Evolutionary conservation across 108 stramenopile genomes (phyloP).

Genomic region (Skeletonema tropicum): DNA sequence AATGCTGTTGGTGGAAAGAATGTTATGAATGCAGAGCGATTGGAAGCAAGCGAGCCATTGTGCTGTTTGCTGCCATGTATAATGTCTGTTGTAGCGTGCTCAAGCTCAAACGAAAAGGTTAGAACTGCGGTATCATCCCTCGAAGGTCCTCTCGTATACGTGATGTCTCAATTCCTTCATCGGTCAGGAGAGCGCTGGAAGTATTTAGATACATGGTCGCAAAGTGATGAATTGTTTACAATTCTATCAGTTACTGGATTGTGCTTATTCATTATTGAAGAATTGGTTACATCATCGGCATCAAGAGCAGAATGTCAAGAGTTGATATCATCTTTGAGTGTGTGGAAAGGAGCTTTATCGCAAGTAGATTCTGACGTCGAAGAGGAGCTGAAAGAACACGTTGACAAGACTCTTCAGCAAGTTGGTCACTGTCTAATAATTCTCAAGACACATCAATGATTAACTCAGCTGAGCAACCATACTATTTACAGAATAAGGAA

Average conservation of each 20-base stretch:
- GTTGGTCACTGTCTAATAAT: background rate
- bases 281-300: background rate
- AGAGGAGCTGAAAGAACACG: background rate
- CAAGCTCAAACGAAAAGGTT: slow-evolving; percentile 3
- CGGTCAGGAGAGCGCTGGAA: slow-evolving; percentile 3
- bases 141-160: slow-evolving; percentile 14
- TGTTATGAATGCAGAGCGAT: background rate
- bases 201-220: background rate
- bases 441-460: background rate
- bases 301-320: slow-evolving; percentile 1
- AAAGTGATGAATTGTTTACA: slow-evolving; percentile 5
- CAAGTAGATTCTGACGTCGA: background rate
- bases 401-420: background rate
- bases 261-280: slow-evolving; percentile 3
- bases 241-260: slow-evolving; percentile 12
- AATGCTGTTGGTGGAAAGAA: slow-evolving; percentile 10
- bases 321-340: slow-evolving; percentile 1
- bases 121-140: background rate
- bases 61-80: slow-evolving; percentile 31
- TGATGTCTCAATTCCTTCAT: slow-evolving; percentile 22
- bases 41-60: slow-evolving; percentile 20
- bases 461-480: too few relatives aligned
- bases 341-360: slow-evolving; percentile 9
- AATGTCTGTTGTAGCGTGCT: slow-evolving; percentile 19
- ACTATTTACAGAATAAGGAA: too few relatives aligned